Conservation (phyloP, 129 eudicot species). For the Flaveria trinervia region DNA sequence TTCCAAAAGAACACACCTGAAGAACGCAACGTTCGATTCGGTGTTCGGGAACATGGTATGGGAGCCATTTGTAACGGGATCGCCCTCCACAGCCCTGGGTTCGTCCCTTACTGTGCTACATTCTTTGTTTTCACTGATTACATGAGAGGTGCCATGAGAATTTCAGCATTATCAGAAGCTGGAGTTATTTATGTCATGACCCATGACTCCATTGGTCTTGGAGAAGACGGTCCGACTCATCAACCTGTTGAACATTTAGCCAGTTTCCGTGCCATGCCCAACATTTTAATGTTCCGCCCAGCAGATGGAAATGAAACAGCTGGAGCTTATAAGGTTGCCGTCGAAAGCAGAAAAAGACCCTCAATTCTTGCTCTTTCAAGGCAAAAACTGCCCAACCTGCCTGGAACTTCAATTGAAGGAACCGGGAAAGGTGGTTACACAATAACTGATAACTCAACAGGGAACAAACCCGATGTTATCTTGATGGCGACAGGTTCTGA, state of each 20-base stretch:
- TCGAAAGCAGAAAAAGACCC: slow-evolving; percentile 67
- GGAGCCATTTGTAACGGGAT: slow-evolving; percentile 94
- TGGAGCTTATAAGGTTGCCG: slow-evolving; percentile 90
- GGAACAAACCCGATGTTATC: slow-evolving; percentile 88
- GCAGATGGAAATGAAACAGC: slow-evolving; percentile 97
- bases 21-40: slow-evolving; percentile 88
- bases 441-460: slow-evolving; percentile 68
- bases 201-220: slow-evolving; percentile 93
- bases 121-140: slow-evolving; percentile 97
- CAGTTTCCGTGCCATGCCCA: slow-evolving; percentile 98
- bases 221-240: slow-evolving; percentile 97
- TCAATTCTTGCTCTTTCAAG: slow-evolving; percentile 89
- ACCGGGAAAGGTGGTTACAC: slow-evolving; percentile 85
- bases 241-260: slow-evolving; percentile 96
- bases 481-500: slow-evolving; percentile 88
- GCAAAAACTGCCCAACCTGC: slow-evolving; percentile 80
- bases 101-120: slow-evolving; percentile 91
- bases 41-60: slow-evolving; percentile 96
- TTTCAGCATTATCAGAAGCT: slow-evolving; percentile 83
- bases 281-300: slow-evolving; percentile 89
- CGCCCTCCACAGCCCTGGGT: slow-evolving; percentile 89
- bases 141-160: slow-evolving; percentile 94
- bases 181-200: slow-evolving; percentile 95
- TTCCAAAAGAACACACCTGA: slow-evolving; percentile 91
- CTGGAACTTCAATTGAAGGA: slow-evolving; percentile 92